Evolutionary conservation across 169 alveolate genomes (phyloP).

Genomic region (Plasmodium coatneyi): DNA sequence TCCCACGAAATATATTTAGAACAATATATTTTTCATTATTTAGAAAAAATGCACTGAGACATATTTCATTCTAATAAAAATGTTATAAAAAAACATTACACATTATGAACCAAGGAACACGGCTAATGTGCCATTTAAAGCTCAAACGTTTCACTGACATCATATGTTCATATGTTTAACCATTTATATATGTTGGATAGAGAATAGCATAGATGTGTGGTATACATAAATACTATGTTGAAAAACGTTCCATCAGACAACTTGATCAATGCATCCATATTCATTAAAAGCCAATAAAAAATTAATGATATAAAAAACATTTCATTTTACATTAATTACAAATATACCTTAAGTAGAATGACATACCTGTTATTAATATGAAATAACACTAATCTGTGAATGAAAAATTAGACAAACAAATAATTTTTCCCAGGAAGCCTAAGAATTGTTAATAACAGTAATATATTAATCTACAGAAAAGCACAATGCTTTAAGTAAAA

Average conservation of each 20-base stretch:
- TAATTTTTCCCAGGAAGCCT: background rate
- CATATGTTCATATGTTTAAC: background rate
- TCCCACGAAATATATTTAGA: background rate
- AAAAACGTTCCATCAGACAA: background rate
- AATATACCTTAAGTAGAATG: background rate
- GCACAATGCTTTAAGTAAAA: background rate
- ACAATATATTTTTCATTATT: background rate
- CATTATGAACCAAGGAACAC: background rate
- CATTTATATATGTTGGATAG: background rate
- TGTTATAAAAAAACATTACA: background rate
- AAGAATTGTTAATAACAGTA: background rate
- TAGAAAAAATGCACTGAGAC: background rate
- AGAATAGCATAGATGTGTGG: background rate
- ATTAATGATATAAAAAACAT: background rate
- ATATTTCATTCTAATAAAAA: background rate
- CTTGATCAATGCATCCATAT: background rate
- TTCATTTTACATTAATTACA: background rate
- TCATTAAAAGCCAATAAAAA: background rate
- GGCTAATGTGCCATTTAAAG: background rate
- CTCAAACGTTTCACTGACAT: background rate
- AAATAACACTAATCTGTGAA: background rate
- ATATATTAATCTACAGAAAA: background rate
- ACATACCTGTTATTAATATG: background rate
- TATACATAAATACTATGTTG: background rate
- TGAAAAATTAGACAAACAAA: background rate